Base-by-base conservation (phyloP, 139 green algal genomes). In the Auxenochlorella pyrenoidosa region DNA sequence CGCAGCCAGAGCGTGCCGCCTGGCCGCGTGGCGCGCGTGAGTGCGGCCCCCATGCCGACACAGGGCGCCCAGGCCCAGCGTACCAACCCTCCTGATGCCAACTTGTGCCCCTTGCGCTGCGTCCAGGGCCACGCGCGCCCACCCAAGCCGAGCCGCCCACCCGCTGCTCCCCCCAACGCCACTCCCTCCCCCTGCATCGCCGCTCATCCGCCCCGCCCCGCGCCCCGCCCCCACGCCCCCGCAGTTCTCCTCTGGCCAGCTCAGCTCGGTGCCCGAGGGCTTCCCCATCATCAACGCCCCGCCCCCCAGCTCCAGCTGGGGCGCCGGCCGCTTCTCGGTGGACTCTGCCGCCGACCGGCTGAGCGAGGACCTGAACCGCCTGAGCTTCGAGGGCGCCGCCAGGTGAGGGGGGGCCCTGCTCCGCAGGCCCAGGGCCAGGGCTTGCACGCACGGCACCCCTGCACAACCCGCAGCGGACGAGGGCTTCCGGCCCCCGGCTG, bases 281-380 rank as follows among this genome's bases (percentile, higher is more conserved):
- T 87, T 90, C 22, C 86, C 86, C 26, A 79, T 90, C 77, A 79
- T 86, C 41, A 86, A 79, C 34, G 59, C 82, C 18, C 77, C 76
- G 41, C 63, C 77, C 8, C 63, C 60, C 79, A 65, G 36, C 71
- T 68, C 13, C 70, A 58, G 36, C n/a, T 82, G 86, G 78, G n/a
- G 21, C 44, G 36, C 59, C 28, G 38, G 54, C 77, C 68, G 85
- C 47, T 82, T 81, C 71, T 60, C 66, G 22, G 36, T 60, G 6
- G 60, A 75, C 54, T 58, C 63, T 5, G 80, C 80, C 30, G 63
- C 80, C 15, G 60, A 78, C 43, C 66, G 86, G 2, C 66, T 90
- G 22, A 86, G 77, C 41, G 34, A 75, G 21, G 86, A 90, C 79
- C 2, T 90, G 10, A n/a, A 51, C 32, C 81, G 86, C n/a, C 22